Percentiles rank a stretch among this genome's conserved stretches.
phyloP scores from a whole-genome alignment of 306 rosid species.

The Amphicarpaea edgeworthii region DNA sequence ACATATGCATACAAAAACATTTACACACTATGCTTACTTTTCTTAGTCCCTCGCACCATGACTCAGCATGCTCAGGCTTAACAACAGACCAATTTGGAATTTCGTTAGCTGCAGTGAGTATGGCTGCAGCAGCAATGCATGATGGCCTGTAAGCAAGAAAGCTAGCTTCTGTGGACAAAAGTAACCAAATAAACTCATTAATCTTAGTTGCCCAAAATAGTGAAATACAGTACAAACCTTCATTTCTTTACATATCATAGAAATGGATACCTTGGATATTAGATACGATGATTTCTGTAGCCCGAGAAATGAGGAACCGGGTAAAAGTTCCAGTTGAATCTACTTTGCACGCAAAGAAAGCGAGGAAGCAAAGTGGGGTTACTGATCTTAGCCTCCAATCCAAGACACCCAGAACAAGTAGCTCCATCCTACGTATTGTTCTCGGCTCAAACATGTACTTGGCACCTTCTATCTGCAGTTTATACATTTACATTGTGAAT shows the following conservation, averaged over 20 bases:
- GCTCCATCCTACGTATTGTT: conserved; percentile 79
- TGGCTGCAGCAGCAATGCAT: conserved; percentile 89
- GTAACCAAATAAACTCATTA: conserved; percentile 30
- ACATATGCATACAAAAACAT: background rate
- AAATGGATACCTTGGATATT: conserved; percentile 67
- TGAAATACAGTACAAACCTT: too few relatives aligned
- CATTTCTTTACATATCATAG: background rate
- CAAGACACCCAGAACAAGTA: conserved; percentile 78
- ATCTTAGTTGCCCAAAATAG: background rate
- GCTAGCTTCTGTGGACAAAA: conserved; percentile 71
- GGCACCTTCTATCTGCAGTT: conserved; percentile 71
- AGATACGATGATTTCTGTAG: conserved; percentile 75
- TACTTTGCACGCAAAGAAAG: conserved; percentile 76
- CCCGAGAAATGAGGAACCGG: conserved; percentile 70
- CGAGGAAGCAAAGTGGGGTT: conserved; percentile 79
- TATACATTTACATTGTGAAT: background rate
- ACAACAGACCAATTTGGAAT: conserved; percentile 69
- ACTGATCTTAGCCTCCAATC: conserved; percentile 91
- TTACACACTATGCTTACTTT: conserved; percentile 65
- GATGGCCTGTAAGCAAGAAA: conserved; percentile 87
- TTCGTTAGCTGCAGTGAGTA: conserved; percentile 80
- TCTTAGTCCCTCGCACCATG: conserved; percentile 87
- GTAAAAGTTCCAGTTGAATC: conserved; percentile 62
- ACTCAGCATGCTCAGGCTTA: conserved; percentile 79
- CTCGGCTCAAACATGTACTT: conserved; percentile 77